Conservation (phyloP, 2,329 filamentous ascomycete genomes). For the Fusarium denticulatum region DNA sequence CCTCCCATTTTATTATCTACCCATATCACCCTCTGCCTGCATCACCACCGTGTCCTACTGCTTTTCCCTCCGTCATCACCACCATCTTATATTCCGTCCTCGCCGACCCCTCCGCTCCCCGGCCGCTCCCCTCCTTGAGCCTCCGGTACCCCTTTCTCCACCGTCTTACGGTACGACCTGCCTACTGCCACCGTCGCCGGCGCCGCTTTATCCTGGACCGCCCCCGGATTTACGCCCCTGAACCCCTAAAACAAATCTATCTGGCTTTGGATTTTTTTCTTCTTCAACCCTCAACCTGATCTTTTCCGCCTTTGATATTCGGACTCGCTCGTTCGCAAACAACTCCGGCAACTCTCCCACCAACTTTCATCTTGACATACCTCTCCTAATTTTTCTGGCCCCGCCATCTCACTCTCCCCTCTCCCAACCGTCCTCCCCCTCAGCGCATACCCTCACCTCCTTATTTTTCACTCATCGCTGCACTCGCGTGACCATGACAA, state of each 20-base stretch:
- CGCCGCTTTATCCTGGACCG: slow-evolving; percentile 30
- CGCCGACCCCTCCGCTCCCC: slow-evolving; percentile 25
- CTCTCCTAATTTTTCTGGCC: slow-evolving; percentile 11
- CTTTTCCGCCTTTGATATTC: slow-evolving; percentile 4
- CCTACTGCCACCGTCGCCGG: slow-evolving; percentile 33
- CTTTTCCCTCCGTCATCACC: slow-evolving; percentile 8
- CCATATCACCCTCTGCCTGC: neutral
- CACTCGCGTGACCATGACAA: slow-evolving; percentile 46
- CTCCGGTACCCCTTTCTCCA: slow-evolving; percentile 38
- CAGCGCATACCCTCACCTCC: slow-evolving; percentile 11
- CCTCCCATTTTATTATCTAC: slow-evolving; percentile 11
- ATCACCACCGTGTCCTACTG: neutral
- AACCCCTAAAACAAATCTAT: slow-evolving; percentile 29
- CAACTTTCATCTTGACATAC: neutral
- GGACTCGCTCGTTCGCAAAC: slow-evolving; percentile 4
- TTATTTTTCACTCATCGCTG: slow-evolving; percentile 19
- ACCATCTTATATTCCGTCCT: slow-evolving; percentile 4
- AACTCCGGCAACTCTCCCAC: neutral
- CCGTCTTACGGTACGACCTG: slow-evolving; percentile 20
- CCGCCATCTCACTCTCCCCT: slow-evolving; percentile 15
- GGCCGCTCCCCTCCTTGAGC: slow-evolving; percentile 16
- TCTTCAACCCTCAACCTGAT: neutral
- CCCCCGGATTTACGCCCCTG: slow-evolving; percentile 37
- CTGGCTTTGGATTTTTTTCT: slow-evolving; percentile 6
- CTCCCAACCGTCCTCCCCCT: neutral